phyloP scores from a whole-genome alignment of 192 early-diverging fungal genomes.

The Coemansia sp. region DNA sequence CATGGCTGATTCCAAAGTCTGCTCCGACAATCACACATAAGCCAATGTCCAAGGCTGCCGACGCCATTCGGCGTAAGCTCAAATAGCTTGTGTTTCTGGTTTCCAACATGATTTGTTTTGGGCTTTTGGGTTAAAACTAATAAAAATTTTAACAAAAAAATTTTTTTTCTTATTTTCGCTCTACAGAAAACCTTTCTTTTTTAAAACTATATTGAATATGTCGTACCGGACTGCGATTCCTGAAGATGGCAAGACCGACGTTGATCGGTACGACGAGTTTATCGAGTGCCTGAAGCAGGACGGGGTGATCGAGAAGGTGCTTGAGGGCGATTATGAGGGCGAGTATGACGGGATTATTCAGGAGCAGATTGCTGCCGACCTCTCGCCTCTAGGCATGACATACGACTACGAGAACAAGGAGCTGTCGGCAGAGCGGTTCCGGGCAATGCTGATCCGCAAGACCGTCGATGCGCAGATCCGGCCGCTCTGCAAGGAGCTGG shows the following conservation, averaged over 20 bases:
- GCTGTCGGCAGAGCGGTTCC: slow-evolving; percentile 33
- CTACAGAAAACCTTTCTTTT: background rate
- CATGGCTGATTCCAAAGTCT: slow-evolving; percentile 52
- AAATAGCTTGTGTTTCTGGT: slow-evolving; percentile 16
- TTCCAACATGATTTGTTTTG: background rate
- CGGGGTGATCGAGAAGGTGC: slow-evolving; percentile 45
- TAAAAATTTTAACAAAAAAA: background rate
- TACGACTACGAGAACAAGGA: slow-evolving; percentile 44
- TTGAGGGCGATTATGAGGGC: slow-evolving; percentile 48
- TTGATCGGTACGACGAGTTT: slow-evolving; percentile 52
- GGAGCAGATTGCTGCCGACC: slow-evolving; percentile 50
- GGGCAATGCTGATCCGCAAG: slow-evolving; percentile 47
- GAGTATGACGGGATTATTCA: slow-evolving; percentile 42
- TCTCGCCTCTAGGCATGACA: slow-evolving; percentile 32
- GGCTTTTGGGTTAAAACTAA: too few relatives aligned
- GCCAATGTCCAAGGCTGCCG: slow-evolving; percentile 34
- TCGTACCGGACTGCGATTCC: slow-evolving; percentile 38
- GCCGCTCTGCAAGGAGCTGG: slow-evolving; percentile 47
- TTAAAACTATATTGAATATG: slow-evolving; percentile 21
- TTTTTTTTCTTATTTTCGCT: slow-evolving; percentile 9
- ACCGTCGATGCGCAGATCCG: slow-evolving; percentile 38
- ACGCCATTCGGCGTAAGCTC: slow-evolving; percentile 46
- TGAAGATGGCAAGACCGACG: slow-evolving; percentile 52
- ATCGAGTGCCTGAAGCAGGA: slow-evolving; percentile 33
- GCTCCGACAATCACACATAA: slow-evolving; percentile 37